Base-by-base conservation (phyloP, 768 basidiomycete species). In the Nidularia sp. region DNA sequence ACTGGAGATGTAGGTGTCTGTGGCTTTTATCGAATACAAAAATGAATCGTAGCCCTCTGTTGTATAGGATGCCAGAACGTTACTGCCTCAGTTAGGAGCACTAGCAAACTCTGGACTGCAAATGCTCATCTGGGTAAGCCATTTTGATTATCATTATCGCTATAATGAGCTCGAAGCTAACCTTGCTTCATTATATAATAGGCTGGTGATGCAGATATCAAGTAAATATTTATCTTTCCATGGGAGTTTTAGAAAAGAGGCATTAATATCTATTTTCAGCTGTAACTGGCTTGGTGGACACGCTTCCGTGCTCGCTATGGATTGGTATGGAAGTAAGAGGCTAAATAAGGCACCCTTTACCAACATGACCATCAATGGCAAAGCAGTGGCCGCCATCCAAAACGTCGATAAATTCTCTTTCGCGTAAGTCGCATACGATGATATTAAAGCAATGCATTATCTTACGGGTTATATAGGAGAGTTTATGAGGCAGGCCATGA, bases 391-490 rank as follows among this genome's bases (percentile, higher is more conserved):
- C 0, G 78, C 82, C 0, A 72, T 85, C 13, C 77, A 83, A 60
- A 85, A 85, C 48, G 78, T 86, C 34, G 82, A 81, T 55, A 83
- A 83, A 53, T 85, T 86, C 60, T 71, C 80, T 0, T 87, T 86
- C 62, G 85, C 83, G 83, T 85, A 52, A 58, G 83, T 76, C 51
- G 32, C 25, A 42, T 36, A 47, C 31, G 49, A 32, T 12, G 39
- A 29, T 7, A 18, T 4, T 5, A 34, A 44, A 5, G 6, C 8
- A 18, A 6, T n/a, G 25, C n/a, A 46, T 22, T 39, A 8, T 32
- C 41, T 31, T 31, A 49, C 31, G 43, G 13, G 49, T 7, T 15
- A 12, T 43, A 29, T 35, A 84, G 83, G 54, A 72, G 82, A 8
- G 75, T 87, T 0, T 85, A 70, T 60, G 71, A 62, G 54, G 67